Evolutionary conservation across 2,329 filamentous ascomycete species (phyloP), one percentile per base, ranked within the genome.

Genomic region (Fusarium euwallaceae): DNA sequence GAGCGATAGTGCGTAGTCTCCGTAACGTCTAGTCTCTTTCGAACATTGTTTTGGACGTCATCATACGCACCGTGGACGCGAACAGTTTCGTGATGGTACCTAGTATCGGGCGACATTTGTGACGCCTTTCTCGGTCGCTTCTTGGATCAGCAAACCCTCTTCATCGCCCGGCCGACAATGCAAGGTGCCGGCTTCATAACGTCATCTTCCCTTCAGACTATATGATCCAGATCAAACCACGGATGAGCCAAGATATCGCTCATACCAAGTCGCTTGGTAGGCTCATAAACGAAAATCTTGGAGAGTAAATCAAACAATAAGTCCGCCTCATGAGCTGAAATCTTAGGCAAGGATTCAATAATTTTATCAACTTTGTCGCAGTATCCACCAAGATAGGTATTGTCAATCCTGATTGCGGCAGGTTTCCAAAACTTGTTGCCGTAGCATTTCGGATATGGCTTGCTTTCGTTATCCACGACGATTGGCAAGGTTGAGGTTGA

Each of bases 271-370:
- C 71, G 63, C 37, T 68, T 11, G 10, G 10, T 0, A 14, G 71
- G 68, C 39, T 76, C 74, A 41, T 76, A 72, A 1, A 67, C 61
- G 10, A 73, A 69, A 8, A 65, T 43, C 34, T 63, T 69, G 5
- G 37, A 61, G 2, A 73, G 6, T 9, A 76, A 17, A 22, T 74
- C 71, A 22, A 69, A n/a, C 8, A 74, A 24, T 6, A 73, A 43
- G 22, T 65, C 60, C 14, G n/a, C 66, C 6, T 76, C 73, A 0
- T 60, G 4, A 4, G 12, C 16, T 1, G 61, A 41, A 4, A 76
- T 74, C 24, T 62, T 70, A 11, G 61, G 70, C 5, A 74, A 11
- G 4, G 55, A 58, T 27, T 67, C 59, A 17, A 72, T 29, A 20
- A 69, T 69, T 6, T 39, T 12, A 7, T 70, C 45, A 34, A 51